Base-by-base conservation (phyloP, 768 basidiomycete species). In the Boletus rubropictus region DNA sequence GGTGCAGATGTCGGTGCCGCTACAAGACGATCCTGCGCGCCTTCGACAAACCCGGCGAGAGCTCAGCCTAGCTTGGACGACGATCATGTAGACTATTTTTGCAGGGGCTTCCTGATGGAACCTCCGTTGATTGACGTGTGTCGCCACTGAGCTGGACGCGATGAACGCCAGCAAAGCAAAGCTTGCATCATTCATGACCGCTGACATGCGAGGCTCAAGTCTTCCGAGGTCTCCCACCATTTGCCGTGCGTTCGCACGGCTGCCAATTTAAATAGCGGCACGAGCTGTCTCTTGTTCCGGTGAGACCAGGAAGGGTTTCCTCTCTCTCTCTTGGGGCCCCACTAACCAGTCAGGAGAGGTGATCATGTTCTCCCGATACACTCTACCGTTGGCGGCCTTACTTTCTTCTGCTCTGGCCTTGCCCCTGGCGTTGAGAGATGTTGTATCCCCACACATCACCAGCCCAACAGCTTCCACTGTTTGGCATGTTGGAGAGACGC, bases 391-490 rank as follows among this genome's bases (percentile, higher is more conserved):
- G 32, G 27, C 54, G 46, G 55, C 46, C 29, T 33, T 58, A 36
- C 48, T 57, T n/a, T 48, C 33, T 10, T 43, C 53, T 18, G 59
- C 59, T 11, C 44, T 55, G 12, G 65, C 72, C 20, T 49, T 64
- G 14, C 73, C 73, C 34, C 39, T 74, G 9, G 51, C 28, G 1
- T 14, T 24, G 45, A 69, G 78, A 48, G 76, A 78, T 48, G 77
- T 78, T 29, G 74, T 70, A 21, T 64, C 59, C 32, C 79, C 79
- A 1, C 76, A 73, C 5, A 66, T 79, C 52, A 70, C 69, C 34
- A 71, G 63, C 49, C 78, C 79, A 14, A 63, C 59, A 9, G 58
- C 64, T 1, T 54, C 54, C 10, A 69, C 72, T 5, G 62, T 75
- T 24, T 79, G 77, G 79, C 57, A 59, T 22, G 65, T 74, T 11